Conservation (phyloP, 805 yeast genomes). For the Komagataella phaffii region DNA sequence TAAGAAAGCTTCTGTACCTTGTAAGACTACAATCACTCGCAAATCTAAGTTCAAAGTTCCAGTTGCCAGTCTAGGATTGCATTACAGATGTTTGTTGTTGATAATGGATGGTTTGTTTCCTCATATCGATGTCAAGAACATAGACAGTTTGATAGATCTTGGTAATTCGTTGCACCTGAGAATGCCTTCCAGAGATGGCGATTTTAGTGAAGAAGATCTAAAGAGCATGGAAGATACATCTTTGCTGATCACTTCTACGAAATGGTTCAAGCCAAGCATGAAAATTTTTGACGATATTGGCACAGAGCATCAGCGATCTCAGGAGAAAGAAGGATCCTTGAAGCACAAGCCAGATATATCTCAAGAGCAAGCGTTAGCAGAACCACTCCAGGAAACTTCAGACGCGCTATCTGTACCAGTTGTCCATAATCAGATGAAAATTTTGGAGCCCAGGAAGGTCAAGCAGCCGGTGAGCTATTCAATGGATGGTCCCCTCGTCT, state of each 20-base stretch:
- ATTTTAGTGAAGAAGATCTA: conserved; percentile 2
- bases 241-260: conserved; percentile 25
- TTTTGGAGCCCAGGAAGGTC: not conserved
- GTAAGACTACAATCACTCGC: conserved; percentile 27
- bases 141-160: conserved; percentile 24
- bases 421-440: not conserved
- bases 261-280: conserved; percentile 28
- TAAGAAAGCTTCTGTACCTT: conserved; percentile 20
- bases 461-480: not conserved
- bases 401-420: not conserved
- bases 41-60: conserved; percentile 27
- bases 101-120: conserved; percentile 28
- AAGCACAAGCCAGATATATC: not conserved
- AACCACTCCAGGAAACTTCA: not conserved
- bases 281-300: not conserved
- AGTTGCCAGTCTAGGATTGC: conserved; percentile 26
- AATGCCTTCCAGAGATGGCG: conserved; percentile 16
- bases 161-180: conserved; percentile 19
- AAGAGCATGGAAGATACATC: conserved; percentile 17
- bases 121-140: conserved; percentile 26
- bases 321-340: not conserved
- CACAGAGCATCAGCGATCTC: not conserved
- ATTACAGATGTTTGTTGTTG: conserved; percentile 25
- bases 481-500: not conserved
- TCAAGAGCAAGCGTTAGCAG: not conserved